These are phyloP conservation scores for Paragyromitra xinjiangensis DNA, from an alignment of 495 filamentous ascomycete species.

Conservation along the genomic window DNA sequence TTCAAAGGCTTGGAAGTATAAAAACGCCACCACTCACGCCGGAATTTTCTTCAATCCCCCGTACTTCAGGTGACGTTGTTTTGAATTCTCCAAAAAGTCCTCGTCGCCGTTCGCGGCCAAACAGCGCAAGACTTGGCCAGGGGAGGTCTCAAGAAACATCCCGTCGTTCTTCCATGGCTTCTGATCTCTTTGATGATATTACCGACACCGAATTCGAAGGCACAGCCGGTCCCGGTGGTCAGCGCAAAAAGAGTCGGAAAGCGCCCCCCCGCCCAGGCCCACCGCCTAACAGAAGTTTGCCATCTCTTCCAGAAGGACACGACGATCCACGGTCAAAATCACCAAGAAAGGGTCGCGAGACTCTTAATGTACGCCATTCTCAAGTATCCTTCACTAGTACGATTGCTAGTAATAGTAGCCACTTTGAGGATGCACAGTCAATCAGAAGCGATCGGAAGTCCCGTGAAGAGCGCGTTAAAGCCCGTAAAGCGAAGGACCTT, in stretches of 20 bases:
- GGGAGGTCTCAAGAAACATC: slow-evolving; percentile 34
- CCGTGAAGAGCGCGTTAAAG: slow-evolving; percentile 55
- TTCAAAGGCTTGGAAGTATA: slow-evolving; percentile 25
- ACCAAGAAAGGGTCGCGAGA: slow-evolving; percentile 12
- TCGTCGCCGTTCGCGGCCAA: slow-evolving; percentile 29
- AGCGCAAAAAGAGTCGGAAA: slow-evolving; percentile 50
- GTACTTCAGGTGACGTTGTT: slow-evolving; percentile 17
- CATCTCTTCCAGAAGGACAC: slow-evolving; percentile 59
- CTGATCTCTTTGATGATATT: slow-evolving; percentile 51
- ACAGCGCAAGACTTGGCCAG: slow-evolving; percentile 5
- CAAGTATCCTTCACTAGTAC: slow-evolving; percentile 21
- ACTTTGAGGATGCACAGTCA: slow-evolving; percentile 38
- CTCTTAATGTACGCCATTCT: slow-evolving; percentile 29
- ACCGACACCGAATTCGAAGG: slow-evolving; percentile 45
- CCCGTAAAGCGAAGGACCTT: slow-evolving; percentile 54
- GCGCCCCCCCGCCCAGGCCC: slow-evolving; percentile 58
- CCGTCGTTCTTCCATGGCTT: slow-evolving; percentile 46
- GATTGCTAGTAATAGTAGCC: slow-evolving; percentile 22
- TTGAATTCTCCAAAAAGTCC: slow-evolving; percentile 17
- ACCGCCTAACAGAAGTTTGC: slow-evolving; percentile 59
- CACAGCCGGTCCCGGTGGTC: slow-evolving; percentile 34
- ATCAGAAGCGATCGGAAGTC: slow-evolving; percentile 37
- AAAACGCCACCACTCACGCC: slow-evolving; percentile 37
- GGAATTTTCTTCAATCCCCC: slow-evolving; percentile 17
- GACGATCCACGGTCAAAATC: slow-evolving; percentile 14